A percentile compares a stretch with the other conserved stretches of the same genome.
Evolutionary conservation across 441 rosid genomes (phyloP).

Genomic region (Dalechampia spathulata): DNA sequence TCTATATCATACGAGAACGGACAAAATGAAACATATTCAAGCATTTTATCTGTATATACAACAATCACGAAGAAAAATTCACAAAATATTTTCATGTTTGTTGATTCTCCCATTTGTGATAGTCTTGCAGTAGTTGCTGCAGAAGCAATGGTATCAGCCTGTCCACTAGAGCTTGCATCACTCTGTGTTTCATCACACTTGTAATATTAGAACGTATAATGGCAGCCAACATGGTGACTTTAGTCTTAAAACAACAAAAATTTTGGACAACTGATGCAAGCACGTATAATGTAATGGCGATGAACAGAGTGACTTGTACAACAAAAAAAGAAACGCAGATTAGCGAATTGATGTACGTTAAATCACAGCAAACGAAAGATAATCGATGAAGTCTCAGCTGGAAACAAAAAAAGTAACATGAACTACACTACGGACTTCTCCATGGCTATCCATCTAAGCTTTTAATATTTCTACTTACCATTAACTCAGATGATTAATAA

Average conservation of each 20-base stretch:
- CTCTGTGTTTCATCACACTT: slow-evolving; percentile 33
- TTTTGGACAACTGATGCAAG: not conserved
- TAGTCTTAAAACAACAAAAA: not conserved
- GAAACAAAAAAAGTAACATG: too few species aligned
- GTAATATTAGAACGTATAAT: slow-evolving; percentile 10
- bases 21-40: not conserved
- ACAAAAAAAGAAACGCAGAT: too few species aligned
- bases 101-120: slow-evolving; percentile 44
- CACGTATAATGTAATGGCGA: too few species aligned
- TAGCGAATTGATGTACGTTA: too few species aligned
- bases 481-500: not conserved
- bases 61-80: slow-evolving; percentile 2
- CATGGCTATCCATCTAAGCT: too few species aligned
- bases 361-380: too few species aligned
- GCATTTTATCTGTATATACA: slow-evolving; percentile 2
- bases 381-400: too few species aligned
- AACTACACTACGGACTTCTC: too few species aligned
- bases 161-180: slow-evolving; percentile 71
- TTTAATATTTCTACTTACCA: too few species aligned
- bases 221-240: not conserved
- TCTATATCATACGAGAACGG: not conserved
- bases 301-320: too few species aligned
- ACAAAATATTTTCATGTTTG: slow-evolving; percentile 8
- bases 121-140: slow-evolving; percentile 55
- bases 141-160: slow-evolving; percentile 58